phyloP scores from a whole-genome alignment of 345 rosid genomes.

The Brassica cretica region DNA sequence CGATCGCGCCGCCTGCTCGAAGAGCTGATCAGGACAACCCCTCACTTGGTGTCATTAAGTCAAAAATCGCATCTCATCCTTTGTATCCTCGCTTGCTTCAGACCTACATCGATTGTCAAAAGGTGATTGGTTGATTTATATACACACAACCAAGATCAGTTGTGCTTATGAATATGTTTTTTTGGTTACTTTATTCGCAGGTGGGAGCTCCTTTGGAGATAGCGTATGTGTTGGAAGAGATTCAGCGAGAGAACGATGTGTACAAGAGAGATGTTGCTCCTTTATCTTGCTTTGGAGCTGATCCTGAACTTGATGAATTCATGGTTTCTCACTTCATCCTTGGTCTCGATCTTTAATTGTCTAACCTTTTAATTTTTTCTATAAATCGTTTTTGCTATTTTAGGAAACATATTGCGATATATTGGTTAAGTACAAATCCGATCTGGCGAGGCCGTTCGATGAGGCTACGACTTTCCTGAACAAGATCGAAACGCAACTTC shows the following conservation, averaged over 20 bases:
- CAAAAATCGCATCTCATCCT: slow-evolving; percentile 82
- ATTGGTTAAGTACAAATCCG: slow-evolving; percentile 75
- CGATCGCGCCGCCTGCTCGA: slow-evolving; percentile 45
- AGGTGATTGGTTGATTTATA: slow-evolving; percentile 51
- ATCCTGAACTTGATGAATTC: slow-evolving; percentile 83
- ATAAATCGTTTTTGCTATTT: not conserved
- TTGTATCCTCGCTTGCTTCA: slow-evolving; percentile 79
- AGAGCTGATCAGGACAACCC: slow-evolving; percentile 46
- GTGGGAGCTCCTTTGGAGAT: slow-evolving; percentile 89
- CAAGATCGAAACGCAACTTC: slow-evolving; percentile 87
- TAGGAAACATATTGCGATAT: slow-evolving; percentile 79
- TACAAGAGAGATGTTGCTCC: slow-evolving; percentile 46
- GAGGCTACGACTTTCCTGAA: slow-evolving; percentile 78
- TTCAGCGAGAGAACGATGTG: slow-evolving; percentile 49
- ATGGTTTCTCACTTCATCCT: slow-evolving; percentile 23
- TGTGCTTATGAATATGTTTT: not conserved
- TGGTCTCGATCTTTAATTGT: not conserved
- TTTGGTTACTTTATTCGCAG: slow-evolving; percentile 32
- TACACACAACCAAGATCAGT: not conserved
- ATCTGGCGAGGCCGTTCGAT: slow-evolving; percentile 84
- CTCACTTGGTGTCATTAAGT: slow-evolving; percentile 47
- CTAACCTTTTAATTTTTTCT: not conserved
- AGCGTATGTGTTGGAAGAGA: slow-evolving; percentile 58
- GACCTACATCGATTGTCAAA: slow-evolving; percentile 92
- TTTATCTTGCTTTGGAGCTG: slow-evolving; percentile 58